Conservation (phyloP, 495 filamentous ascomycete genomes). For the Penicillium alfredii region DNA sequence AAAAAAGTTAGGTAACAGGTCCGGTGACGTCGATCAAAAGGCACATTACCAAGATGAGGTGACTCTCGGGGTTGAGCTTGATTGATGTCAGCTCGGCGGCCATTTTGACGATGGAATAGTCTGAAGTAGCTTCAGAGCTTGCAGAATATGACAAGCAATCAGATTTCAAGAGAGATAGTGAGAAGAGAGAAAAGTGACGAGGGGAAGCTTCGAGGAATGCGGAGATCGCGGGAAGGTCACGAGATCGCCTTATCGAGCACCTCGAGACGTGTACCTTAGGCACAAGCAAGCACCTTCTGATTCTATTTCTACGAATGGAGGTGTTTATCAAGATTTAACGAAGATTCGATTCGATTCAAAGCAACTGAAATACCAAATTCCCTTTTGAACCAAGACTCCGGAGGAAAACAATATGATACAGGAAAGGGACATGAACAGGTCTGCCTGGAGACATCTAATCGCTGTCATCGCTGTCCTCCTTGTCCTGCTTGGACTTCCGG, state of each 20-base stretch:
- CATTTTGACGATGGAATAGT: constrained; percentile 22
- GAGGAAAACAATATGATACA: constrained; percentile 37
- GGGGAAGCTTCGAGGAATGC: constrained; percentile 16
- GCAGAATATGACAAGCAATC: too few species aligned
- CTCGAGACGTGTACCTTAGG: too few species aligned
- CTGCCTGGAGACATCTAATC: constrained; percentile 41
- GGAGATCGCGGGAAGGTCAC: constrained; percentile 16
- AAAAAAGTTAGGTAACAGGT: constrained; percentile 9
- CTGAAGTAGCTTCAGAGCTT: too few species aligned
- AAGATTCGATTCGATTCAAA: constrained; percentile 7
- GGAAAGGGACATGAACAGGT: constrained; percentile 29
- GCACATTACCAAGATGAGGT: constrained; percentile 59
- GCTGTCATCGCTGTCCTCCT: constrained; percentile 53
- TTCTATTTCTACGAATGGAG: too few species aligned
- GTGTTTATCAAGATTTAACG: too few species aligned
- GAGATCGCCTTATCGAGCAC: constrained; percentile 9
- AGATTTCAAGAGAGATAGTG: constrained; percentile 1
- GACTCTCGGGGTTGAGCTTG: constrained; percentile 68
- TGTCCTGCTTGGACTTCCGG: constrained; percentile 55
- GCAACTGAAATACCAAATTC: constrained; percentile 24
- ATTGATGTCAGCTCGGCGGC: constrained; percentile 52
- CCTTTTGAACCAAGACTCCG: constrained; percentile 45
- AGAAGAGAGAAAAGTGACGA: constrained; percentile 14
- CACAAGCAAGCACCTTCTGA: too few species aligned
- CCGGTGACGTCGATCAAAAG: constrained; percentile 5